Evolutionary conservation across 1,139 yeast species (phyloP).

Genomic region (Barnettozyma hawaiiensis): DNA sequence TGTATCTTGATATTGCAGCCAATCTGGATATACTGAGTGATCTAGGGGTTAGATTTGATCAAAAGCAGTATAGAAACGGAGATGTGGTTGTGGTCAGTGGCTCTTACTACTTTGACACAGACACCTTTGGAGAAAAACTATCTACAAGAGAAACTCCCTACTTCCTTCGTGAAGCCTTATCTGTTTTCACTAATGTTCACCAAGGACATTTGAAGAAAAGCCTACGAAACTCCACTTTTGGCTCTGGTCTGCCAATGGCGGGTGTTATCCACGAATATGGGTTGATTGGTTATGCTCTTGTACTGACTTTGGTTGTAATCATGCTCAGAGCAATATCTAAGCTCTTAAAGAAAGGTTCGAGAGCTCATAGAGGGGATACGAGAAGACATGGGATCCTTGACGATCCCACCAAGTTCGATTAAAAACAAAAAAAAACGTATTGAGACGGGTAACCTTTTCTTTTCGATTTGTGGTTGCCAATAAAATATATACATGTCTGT

Average conservation of each 20-base stretch:
- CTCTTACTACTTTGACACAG: slow-evolving; percentile 32
- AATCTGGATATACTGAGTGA: slow-evolving; percentile 31
- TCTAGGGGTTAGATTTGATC: slow-evolving; percentile 40
- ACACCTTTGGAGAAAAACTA: slow-evolving; percentile 26
- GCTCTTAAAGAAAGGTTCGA: neutral
- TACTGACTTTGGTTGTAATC: slow-evolving; percentile 4
- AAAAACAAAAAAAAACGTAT: neutral
- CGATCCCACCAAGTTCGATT: slow-evolving; percentile 16
- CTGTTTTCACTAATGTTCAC: neutral
- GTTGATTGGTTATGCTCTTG: slow-evolving; percentile 37
- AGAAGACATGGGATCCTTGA: slow-evolving; percentile 16
- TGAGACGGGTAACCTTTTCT: neutral
- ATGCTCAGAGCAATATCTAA: neutral
- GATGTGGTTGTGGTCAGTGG: slow-evolving; percentile 37
- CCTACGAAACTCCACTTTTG: slow-evolving; percentile 43
- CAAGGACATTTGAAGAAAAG: slow-evolving; percentile 17
- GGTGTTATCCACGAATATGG: slow-evolving; percentile 43
- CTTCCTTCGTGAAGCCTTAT: slow-evolving; percentile 10
- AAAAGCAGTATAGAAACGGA: slow-evolving; percentile 38
- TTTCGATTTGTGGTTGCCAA: too few species aligned
- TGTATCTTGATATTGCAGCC: slow-evolving; percentile 47
- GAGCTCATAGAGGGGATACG: neutral
- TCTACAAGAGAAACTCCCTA: slow-evolving; percentile 8
- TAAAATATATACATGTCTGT: too few species aligned
- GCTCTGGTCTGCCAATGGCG: slow-evolving; percentile 35